phyloP scores from a whole-genome alignment of 306 rosid genomes.

The Ziziphus jujuba region DNA sequence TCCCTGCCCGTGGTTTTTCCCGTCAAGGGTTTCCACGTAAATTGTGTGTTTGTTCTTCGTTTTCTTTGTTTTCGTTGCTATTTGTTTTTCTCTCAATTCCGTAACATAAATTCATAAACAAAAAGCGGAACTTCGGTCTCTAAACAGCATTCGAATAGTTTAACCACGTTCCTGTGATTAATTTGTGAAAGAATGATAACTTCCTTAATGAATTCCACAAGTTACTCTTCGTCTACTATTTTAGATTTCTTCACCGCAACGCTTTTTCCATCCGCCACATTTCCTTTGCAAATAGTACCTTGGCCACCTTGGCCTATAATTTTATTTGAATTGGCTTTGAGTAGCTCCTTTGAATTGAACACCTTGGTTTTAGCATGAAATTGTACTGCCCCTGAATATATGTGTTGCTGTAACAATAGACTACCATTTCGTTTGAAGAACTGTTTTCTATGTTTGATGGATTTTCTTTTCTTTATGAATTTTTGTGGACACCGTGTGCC shows the following conservation, averaged over 20 bases:
- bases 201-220: conserved; percentile 14
- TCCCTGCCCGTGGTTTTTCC: no score
- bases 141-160: conserved; percentile 15
- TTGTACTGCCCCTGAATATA: no score
- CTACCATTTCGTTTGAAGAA: no score
- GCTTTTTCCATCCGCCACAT: conserved; percentile 14
- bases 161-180: conserved; percentile 15
- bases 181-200: conserved; percentile 21
- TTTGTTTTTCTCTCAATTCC: no score
- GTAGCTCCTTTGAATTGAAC: conserved; percentile 2
- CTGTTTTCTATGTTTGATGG: no score
- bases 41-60: no score
- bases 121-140: conserved; percentile 19
- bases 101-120: conserved; percentile 17
- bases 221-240: background rate
- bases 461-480: no score
- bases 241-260: conserved; percentile 30
- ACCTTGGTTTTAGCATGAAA: no score
- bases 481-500: no score
- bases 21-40: no score
- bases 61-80: no score
- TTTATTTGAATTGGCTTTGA: conserved; percentile 15
- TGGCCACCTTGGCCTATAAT: conserved; percentile 31
- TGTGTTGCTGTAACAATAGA: no score
- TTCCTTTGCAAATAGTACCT: conserved; percentile 28